Conservation (phyloP, 2,329 filamentous ascomycete species). For the Whalleya microplaca region DNA sequence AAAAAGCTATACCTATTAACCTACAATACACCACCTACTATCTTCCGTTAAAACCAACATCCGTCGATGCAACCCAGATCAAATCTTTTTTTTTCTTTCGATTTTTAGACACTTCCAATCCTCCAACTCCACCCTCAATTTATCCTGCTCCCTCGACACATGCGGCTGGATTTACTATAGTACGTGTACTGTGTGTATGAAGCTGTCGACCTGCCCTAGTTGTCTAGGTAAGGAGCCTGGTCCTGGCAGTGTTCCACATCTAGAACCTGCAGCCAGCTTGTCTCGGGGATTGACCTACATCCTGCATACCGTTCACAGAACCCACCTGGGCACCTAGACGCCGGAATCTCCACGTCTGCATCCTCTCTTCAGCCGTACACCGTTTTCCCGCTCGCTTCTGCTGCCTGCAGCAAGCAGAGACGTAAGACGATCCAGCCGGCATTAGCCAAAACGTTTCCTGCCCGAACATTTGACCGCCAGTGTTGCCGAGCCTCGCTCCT, state of each 20-base stretch:
- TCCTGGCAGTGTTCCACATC: slow-evolving; percentile 8
- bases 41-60: not conserved
- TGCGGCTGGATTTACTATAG: slow-evolving; percentile 1
- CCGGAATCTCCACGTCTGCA: slow-evolving; percentile 18
- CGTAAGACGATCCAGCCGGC: slow-evolving; percentile 20
- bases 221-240: not conserved
- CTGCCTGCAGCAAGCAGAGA: slow-evolving; percentile 21
- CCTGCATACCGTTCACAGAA: not conserved
- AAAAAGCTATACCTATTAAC: no score
- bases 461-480: slow-evolving; percentile 16
- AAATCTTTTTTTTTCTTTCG: not conserved
- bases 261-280: slow-evolving; percentile 22
- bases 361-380: slow-evolving; percentile 6
- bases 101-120: not conserved
- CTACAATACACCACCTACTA: not conserved
- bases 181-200: slow-evolving; percentile 2
- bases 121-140: not conserved
- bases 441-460: slow-evolving; percentile 28
- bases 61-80: not conserved
- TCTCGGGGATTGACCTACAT: slow-evolving; percentile 21
- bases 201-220: slow-evolving; percentile 7
- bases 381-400: not conserved
- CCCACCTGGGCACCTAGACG: no score
- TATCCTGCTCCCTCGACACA: not conserved
- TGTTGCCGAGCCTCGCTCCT: slow-evolving; percentile 13